Conservation (phyloP, 2,329 filamentous ascomycete genomes). For the Microsporum audouinii region DNA sequence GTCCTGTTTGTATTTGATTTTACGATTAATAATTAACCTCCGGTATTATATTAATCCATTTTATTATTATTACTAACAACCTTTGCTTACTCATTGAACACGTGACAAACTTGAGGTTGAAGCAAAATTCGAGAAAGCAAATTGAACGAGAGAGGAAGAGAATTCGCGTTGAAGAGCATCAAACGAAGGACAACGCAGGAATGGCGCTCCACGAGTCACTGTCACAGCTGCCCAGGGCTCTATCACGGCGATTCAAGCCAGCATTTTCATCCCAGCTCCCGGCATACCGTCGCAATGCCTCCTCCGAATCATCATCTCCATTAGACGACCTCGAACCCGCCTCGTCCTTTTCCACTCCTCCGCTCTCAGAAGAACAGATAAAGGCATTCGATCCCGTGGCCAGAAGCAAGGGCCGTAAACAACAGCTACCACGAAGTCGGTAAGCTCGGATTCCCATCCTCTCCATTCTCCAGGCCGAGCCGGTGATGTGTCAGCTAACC, state of each 20-base stretch:
- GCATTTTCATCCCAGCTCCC: slow-evolving; percentile 23
- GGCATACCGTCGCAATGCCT: slow-evolving; percentile 37
- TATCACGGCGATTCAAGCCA: slow-evolving; percentile 26
- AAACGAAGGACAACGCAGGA: slow-evolving; percentile 9
- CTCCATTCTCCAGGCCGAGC: neutral
- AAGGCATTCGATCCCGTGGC: slow-evolving; percentile 42
- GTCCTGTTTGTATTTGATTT: neutral
- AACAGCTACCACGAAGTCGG: slow-evolving; percentile 43
- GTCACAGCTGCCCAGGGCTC: slow-evolving; percentile 29
- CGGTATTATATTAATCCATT: neutral
- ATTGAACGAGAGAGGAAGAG: neutral
- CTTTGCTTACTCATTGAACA: neutral
- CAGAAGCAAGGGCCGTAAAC: slow-evolving; percentile 35
- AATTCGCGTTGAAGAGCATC: neutral
- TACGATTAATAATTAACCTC: neutral
- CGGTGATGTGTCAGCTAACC: too few relatives aligned
- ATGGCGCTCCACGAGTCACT: slow-evolving; percentile 34
- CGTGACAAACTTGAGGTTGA: neutral
- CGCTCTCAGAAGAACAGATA: slow-evolving; percentile 30
- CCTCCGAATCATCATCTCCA: slow-evolving; percentile 27
- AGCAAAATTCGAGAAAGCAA: neutral
- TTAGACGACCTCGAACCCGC: slow-evolving; percentile 37
- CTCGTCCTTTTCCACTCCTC: slow-evolving; percentile 35
- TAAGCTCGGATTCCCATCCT: slow-evolving; percentile 22
- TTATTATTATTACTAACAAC: neutral